Conservation (phyloP, 1,284 basidiomycete genomes). For the Apiotrichum mycotoxinovorans region DNA sequence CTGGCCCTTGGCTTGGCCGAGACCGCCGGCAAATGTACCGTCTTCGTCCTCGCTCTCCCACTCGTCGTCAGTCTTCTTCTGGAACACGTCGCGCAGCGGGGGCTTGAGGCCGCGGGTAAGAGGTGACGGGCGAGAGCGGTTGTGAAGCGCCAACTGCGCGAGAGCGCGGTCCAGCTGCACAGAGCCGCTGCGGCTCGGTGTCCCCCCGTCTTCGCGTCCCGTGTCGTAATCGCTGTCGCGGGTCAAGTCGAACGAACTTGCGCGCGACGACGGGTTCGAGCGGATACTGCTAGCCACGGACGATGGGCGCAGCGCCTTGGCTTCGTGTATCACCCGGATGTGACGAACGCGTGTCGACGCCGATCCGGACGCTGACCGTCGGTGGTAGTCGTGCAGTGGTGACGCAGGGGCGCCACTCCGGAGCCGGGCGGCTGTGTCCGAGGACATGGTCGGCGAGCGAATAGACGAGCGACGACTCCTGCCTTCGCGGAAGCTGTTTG, state of each 20-base stretch:
- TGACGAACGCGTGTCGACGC: constrained; percentile 40
- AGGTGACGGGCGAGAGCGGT: constrained; percentile 26
- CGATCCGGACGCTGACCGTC: constrained; percentile 37
- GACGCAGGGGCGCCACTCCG: constrained; percentile 24
- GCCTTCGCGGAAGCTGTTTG: constrained; percentile 28
- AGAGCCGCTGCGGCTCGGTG: constrained; percentile 17
- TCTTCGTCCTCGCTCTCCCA: constrained; percentile 49
- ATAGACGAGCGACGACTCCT: constrained; percentile 29
- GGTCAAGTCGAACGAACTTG: constrained; percentile 8
- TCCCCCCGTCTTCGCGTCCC: constrained; percentile 26
- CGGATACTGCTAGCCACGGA: constrained; percentile 37
- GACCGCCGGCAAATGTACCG: constrained; percentile 43
- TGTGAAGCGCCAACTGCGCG: constrained; percentile 17
- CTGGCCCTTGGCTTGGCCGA: constrained; percentile 39
- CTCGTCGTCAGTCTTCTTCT: constrained; percentile 47
- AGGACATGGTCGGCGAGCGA: constrained; percentile 33
- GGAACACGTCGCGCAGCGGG: constrained; percentile 51
- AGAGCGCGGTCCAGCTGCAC: constrained; percentile 18
- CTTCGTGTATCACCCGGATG: constrained; percentile 42
- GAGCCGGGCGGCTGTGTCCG: constrained; percentile 23
- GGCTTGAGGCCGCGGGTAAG: constrained; percentile 26
- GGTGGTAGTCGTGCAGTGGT: constrained; percentile 45
- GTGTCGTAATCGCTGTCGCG: constrained; percentile 30
- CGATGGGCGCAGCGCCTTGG: constrained; percentile 31
- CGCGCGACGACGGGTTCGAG: constrained; percentile 36